Conservation (phyloP, 169 alveolate genomes). For the Plasmodium malariae region DNA sequence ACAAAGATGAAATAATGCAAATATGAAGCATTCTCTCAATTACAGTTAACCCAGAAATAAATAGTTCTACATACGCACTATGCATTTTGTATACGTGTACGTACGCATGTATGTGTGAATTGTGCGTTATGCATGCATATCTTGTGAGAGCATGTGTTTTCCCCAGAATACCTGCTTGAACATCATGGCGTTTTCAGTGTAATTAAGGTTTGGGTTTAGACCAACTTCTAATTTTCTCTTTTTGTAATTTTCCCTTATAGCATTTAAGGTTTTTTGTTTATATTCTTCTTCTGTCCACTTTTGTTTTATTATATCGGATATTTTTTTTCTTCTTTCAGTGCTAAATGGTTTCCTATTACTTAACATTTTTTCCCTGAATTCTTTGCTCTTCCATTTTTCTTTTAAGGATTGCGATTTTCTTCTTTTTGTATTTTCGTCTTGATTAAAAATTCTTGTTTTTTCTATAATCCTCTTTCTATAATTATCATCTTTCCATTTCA, state of each 20-base stretch:
- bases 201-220: slow-evolving; percentile 56
- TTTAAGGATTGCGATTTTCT: slow-evolving; percentile 56
- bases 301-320: slow-evolving; percentile 69
- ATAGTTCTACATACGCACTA: background rate
- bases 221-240: slow-evolving; percentile 64
- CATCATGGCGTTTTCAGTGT: slow-evolving; percentile 53
- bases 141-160: too few relatives aligned
- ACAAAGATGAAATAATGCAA: background rate
- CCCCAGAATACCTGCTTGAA: slow-evolving; percentile 68
- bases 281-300: slow-evolving; percentile 69
- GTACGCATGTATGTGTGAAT: too few relatives aligned
- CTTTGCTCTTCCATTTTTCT: slow-evolving; percentile 73
- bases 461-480: slow-evolving; percentile 57
- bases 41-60: too few relatives aligned
- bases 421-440: slow-evolving; percentile 75
- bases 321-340: slow-evolving; percentile 41
- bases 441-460: slow-evolving; percentile 61
- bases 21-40: too few relatives aligned
- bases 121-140: too few relatives aligned
- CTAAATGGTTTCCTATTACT: slow-evolving; percentile 70
- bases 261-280: slow-evolving; percentile 51
- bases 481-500: slow-evolving; percentile 74
- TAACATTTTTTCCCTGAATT: slow-evolving; percentile 68
- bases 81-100: background rate
- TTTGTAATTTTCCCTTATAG: slow-evolving; percentile 66